Evolutionary conservation across 805 yeast species (phyloP), one percentile per base, ranked within the genome.

Genomic region (Metschnikowia amazonensis): DNA sequence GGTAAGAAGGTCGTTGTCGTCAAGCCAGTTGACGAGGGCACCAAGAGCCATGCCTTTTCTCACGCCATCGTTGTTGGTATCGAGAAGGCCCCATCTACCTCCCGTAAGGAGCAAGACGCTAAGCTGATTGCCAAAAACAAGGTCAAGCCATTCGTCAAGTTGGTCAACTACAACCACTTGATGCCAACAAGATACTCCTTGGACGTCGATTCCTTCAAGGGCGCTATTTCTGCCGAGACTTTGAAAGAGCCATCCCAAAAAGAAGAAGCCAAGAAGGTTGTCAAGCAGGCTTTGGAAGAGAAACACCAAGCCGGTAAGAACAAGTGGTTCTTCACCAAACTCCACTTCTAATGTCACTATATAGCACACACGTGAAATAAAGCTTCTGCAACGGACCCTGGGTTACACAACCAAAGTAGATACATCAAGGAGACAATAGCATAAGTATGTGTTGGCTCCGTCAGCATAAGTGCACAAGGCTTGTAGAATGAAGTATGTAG

Each of bases 1-100:
- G 99, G 99, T 82, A 92, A 90, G 87, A 94, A 94, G 86, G 99
- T 94, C 63, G 99, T 94, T 74, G 89, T 94, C 72, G 90, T 94
- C 73, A 89, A 88, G 79, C 94, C 97, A 64, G 95, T 87, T 74
- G 98, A 94, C 71, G 97, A 94, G 70, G 99, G 99, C 73, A 81
- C 98, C 80, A 94, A 94, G 81, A 73, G 94, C 59, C 97, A 92
- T 82, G 94, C 95, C 69, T 94, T 89, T 87, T 96, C 97, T 74
- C 98, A 94, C 69, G 99, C 99, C 73, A 82, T 94, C 66, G 99
- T 94, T 69, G 98, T 96, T 63, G 99, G 99, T 84, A 84, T 94
- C 64, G 99, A 94, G 83, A 87, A 97, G 77, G 86, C 86, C 77
- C 99, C 99, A 76, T 79, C 86, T 73, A 90, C 88, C 86, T 95